These are phyloP conservation scores for Jatropha podagrica DNA, from an alignment of 441 rosid species.

Conservation along the genomic window DNA sequence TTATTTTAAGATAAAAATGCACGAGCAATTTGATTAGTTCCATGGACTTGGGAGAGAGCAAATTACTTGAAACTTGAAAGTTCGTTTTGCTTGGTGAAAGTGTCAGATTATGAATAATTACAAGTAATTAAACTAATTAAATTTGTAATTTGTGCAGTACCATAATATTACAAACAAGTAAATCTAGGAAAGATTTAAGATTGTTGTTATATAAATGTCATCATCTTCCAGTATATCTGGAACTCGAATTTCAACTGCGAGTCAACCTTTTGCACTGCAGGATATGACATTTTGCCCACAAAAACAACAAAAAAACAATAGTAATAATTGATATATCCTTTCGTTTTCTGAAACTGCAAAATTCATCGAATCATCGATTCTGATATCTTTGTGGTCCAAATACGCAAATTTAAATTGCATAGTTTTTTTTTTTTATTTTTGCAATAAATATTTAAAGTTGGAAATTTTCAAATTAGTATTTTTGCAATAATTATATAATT, in stretches of 20 bases:
- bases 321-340: too few relatives aligned
- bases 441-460: too few relatives aligned
- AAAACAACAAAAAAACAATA: too few relatives aligned
- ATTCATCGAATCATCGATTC: too few relatives aligned
- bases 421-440: too few relatives aligned
- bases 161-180: slow-evolving; percentile 15
- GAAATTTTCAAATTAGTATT: too few relatives aligned
- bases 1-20: too few relatives aligned
- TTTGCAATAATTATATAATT: too few relatives aligned
- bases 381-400: too few relatives aligned
- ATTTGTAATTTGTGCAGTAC: not conserved
- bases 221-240: not conserved
- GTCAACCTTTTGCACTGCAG: not conserved
- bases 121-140: not conserved
- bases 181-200: slow-evolving; percentile 31
- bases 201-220: slow-evolving; percentile 4
- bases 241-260: not conserved
- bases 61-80: slow-evolving; percentile 3
- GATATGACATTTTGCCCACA: not conserved
- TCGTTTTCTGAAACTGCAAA: too few relatives aligned
- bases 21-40: too few relatives aligned
- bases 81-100: not conserved
- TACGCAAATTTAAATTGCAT: too few relatives aligned
- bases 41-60: not conserved
- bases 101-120: slow-evolving; percentile 3